Evolutionary conservation across 2,329 filamentous ascomycete genomes (phyloP), one percentile per base, ranked within the genome.

Genomic region (Sporothrix globosa): DNA sequence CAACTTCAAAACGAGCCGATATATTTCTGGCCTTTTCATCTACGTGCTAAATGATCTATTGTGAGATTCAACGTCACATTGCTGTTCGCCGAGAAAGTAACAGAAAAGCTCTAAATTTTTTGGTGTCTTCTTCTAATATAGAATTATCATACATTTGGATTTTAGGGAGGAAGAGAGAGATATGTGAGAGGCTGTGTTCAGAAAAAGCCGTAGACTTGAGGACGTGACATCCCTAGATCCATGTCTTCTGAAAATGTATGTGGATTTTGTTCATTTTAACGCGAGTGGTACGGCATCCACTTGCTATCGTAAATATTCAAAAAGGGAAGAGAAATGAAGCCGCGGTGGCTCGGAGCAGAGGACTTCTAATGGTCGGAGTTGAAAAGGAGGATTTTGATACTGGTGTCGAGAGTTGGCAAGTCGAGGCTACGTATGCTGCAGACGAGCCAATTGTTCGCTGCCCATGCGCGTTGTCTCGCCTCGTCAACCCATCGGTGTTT

Each of bases 121-220:
- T 58, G 58, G 48, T 24, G 9, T 56, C 30, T 53, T 67, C 65
- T 67, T 67, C 65, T 67, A 68, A 48, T 44, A 68, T 58, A 68
- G 34, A 68, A 67, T 58, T 58, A 68, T 68, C 66, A 58, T 68
- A 68, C 52, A 68, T 39, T 68, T 44, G 41, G 27, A 3, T 67
- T 39, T 54, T 27, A 52, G 39, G 30, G 66, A 19, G 53, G 24
- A 9, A 34, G n/a, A 65, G n/a, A 53, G n/a, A 65, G n/a, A 53
- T 53, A 53, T 67, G 41, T 67, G 27, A 41, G 58, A 41, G 21
- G 39, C 21, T 44, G 58, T 14, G 24, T 39, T 24, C 27, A 27
- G 58, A 63, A 63, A 34, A 46, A n/a, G 58, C 39, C n/a, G n/a
- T 17, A 10, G n/a, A 63, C 39, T 50, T 19, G 19, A 19, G 21